A percentile compares a stretch with the other conserved stretches of the same genome.
Conservation (phyloP, 2,329 filamentous ascomycete species). For the Hypoxylon sp. region DNA sequence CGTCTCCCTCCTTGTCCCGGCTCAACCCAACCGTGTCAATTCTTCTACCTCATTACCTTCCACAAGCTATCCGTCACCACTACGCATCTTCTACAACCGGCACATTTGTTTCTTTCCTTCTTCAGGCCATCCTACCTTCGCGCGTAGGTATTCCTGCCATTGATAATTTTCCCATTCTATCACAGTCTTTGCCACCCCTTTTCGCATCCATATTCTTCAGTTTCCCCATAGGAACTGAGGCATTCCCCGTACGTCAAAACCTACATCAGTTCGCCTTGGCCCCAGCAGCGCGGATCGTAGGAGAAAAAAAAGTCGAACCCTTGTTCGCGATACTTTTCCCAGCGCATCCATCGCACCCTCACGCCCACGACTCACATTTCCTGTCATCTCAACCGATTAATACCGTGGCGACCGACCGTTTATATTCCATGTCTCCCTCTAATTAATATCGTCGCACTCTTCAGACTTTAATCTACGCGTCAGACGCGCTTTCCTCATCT, state of each 20-base stretch:
- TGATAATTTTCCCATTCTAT: constrained; percentile 34
- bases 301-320: constrained; percentile 41
- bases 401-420: constrained; percentile 31
- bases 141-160: constrained; percentile 30
- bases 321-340: constrained; percentile 39
- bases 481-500: constrained; percentile 48
- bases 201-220: constrained; percentile 18
- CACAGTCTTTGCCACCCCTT: constrained; percentile 34
- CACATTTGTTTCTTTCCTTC: constrained; percentile 28
- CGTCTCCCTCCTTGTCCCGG: constrained; percentile 25
- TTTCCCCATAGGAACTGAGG: constrained; percentile 21
- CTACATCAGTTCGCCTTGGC: constrained; percentile 24
- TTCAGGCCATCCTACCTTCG: constrained; percentile 25
- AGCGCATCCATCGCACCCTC: constrained; percentile 31
- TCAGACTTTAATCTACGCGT: constrained; percentile 51
- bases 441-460: constrained; percentile 40
- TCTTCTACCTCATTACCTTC: constrained; percentile 34
- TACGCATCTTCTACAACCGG: constrained; percentile 35
- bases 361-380: constrained; percentile 12
- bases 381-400: constrained; percentile 17
- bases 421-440: constrained; percentile 50
- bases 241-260: constrained; percentile 20
- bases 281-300: constrained; percentile 36
- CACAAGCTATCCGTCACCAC: constrained; percentile 35
- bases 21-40: constrained; percentile 47